Percentiles rank a stretch among this genome's conserved stretches.
Conservation (phyloP, 768 basidiomycete genomes). For the Kwoniella pini region DNA sequence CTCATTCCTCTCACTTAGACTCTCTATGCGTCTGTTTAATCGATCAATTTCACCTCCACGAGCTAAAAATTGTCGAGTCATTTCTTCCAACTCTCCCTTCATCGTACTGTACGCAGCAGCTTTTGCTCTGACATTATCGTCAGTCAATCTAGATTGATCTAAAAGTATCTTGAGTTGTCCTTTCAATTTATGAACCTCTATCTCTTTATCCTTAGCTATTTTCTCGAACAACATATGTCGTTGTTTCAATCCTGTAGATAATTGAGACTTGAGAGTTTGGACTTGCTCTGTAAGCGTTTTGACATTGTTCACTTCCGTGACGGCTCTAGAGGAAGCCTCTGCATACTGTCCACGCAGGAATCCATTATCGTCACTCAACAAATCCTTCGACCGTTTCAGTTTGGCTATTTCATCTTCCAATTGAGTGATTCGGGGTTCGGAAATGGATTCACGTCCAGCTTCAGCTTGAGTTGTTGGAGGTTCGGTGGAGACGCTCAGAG, state of each 20-base stretch:
- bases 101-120: conserved; percentile 19
- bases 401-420: not conserved
- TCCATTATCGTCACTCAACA: not conserved
- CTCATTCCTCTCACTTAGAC: conserved; percentile 35
- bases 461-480: too few species aligned
- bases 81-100: not conserved
- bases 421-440: conserved; percentile 1
- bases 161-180: conserved; percentile 29
- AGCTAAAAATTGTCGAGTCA: not conserved
- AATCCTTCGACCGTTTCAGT: not conserved
- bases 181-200: conserved; percentile 13
- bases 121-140: conserved; percentile 35
- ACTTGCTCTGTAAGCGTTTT: conserved; percentile 14
- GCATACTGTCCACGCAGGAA: conserved; percentile 31
- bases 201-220: not conserved
- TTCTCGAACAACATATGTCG: conserved; percentile 23
- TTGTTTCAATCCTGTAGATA: conserved; percentile 38
- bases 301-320: conserved; percentile 14
- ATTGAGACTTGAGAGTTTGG: conserved; percentile 22
- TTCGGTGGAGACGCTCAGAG: too few species aligned
- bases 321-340: conserved; percentile 26
- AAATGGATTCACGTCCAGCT: not conserved
- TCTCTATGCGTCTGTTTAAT: not conserved
- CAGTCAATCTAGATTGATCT: conserved; percentile 38
- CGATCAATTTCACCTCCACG: conserved; percentile 1